Percentiles rank a stretch among this genome's conserved stretches.
Evolutionary conservation across 108 stramenopile species (phyloP).

Genomic region (Skeletonema grethae): DNA sequence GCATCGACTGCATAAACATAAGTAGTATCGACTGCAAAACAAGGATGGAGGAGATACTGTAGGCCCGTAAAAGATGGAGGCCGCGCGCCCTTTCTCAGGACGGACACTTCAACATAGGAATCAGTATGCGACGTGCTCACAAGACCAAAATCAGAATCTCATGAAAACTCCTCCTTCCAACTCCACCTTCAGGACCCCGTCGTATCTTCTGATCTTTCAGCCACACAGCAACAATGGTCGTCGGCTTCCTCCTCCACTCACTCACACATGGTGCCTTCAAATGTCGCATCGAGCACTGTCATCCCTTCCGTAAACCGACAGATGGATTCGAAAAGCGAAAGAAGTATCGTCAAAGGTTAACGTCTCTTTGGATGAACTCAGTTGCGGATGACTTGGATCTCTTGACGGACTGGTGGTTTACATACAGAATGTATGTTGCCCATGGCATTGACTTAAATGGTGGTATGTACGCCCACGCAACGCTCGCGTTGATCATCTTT

Average conservation of each 20-base stretch:
- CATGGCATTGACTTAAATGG: slow-evolving; percentile 12
- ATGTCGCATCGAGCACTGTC: slow-evolving; percentile 23
- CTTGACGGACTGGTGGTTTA: slow-evolving; percentile 36
- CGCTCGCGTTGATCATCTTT: slow-evolving; percentile 15
- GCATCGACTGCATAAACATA: too few relatives aligned
- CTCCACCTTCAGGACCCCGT: too few relatives aligned
- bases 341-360: slow-evolving; percentile 21
- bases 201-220: too few relatives aligned
- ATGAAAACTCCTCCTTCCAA: too few relatives aligned
- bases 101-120: too few relatives aligned
- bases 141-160: too few relatives aligned
- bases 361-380: slow-evolving; percentile 18
- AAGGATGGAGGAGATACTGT: too few relatives aligned
- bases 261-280: slow-evolving; percentile 13
- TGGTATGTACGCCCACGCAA: slow-evolving; percentile 20
- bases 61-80: too few relatives aligned
- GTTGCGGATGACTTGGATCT: slow-evolving; percentile 27
- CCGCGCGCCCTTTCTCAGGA: too few relatives aligned
- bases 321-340: slow-evolving; percentile 10
- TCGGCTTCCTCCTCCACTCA: slow-evolving; percentile 18
- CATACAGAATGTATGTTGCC: neutral
- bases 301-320: neutral
- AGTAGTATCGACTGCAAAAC: too few relatives aligned
- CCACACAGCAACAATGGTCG: slow-evolving; percentile 14
- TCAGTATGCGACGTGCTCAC: too few relatives aligned